These are phyloP conservation scores for Isoetes taiwanensis DNA, from an alignment of 75 land plant species.

Conservation along the genomic window DNA sequence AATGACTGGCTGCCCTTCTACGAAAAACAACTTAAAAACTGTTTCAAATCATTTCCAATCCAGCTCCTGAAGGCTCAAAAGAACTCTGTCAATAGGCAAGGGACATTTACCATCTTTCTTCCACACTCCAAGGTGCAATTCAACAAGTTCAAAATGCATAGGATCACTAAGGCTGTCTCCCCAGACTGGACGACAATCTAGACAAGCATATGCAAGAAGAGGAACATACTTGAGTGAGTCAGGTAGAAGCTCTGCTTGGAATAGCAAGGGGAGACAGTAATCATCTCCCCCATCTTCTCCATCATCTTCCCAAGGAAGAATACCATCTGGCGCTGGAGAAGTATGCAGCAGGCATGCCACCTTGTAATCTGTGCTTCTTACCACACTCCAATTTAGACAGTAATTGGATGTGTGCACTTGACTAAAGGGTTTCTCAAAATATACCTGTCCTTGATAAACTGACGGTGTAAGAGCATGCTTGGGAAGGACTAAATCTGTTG, in stretches of 20 bases:
- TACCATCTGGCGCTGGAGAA: neutral
- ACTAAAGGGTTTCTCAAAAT: neutral
- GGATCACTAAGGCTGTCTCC: slow-evolving; percentile 3
- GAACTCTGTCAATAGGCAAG: neutral
- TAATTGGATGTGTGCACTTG: slow-evolving; percentile 1
- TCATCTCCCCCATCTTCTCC: neutral
- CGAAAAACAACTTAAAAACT: no score
- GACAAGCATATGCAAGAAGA: neutral
- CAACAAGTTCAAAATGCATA: slow-evolving; percentile 2
- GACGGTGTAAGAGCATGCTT: neutral
- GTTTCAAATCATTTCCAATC: slow-evolving; percentile 7
- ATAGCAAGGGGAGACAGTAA: neutral
- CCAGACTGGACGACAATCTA: neutral
- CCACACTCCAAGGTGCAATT: slow-evolving; percentile 3
- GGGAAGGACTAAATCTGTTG: slow-evolving; percentile 3
- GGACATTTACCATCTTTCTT: neutral
- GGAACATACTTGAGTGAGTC: no score
- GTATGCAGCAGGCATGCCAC: neutral
- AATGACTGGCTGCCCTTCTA: no score
- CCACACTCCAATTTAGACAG: slow-evolving; percentile 4
- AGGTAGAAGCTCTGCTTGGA: neutral
- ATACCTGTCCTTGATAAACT: slow-evolving; percentile 5
- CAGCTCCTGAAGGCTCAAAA: neutral
- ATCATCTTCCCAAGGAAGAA: neutral
- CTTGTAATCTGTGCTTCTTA: neutral